Percentiles rank a stretch among this genome's conserved stretches.
Conservation (phyloP, 805 yeast species). For the Saccharomycopsis fermentans region DNA sequence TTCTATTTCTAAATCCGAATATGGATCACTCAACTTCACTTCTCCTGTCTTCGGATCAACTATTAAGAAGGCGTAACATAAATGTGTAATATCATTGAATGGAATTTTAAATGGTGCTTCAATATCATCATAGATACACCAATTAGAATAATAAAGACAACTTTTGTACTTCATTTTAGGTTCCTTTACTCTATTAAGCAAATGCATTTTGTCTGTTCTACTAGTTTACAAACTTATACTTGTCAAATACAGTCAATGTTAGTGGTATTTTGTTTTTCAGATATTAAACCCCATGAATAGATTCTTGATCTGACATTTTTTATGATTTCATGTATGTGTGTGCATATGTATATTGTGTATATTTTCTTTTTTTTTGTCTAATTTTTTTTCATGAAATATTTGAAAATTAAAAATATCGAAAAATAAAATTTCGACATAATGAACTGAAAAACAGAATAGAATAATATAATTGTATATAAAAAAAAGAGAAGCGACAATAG, state of each 20-base stretch:
- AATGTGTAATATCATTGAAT: slow-evolving; percentile 43
- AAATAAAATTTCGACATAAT: too few species aligned
- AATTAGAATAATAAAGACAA: slow-evolving; percentile 43
- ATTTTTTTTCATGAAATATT: not conserved
- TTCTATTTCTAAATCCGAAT: slow-evolving; percentile 48
- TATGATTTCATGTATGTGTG: too few species aligned
- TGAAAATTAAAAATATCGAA: too few species aligned
- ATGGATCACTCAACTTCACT: slow-evolving; percentile 46
- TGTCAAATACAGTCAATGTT: not conserved
- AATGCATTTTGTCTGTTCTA: not conserved
- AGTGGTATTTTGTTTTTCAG: too few species aligned
- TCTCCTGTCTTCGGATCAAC: slow-evolving; percentile 46
- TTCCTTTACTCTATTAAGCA: not conserved
- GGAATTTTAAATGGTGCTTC: slow-evolving; percentile 59
- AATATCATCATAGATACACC: slow-evolving; percentile 57
- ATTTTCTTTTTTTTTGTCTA: not conserved
- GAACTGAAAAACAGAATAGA: too few species aligned
- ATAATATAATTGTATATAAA: too few species aligned
- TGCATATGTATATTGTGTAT: not conserved
- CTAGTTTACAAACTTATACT: not conserved
- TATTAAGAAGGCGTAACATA: slow-evolving; percentile 69
- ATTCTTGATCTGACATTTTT: not conserved
- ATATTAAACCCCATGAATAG: too few species aligned
- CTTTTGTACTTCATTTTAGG: not conserved
- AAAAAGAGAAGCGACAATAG: too few species aligned